Conservation (phyloP, 1,284 basidiomycete genomes). For the Ustilago tritici region DNA sequence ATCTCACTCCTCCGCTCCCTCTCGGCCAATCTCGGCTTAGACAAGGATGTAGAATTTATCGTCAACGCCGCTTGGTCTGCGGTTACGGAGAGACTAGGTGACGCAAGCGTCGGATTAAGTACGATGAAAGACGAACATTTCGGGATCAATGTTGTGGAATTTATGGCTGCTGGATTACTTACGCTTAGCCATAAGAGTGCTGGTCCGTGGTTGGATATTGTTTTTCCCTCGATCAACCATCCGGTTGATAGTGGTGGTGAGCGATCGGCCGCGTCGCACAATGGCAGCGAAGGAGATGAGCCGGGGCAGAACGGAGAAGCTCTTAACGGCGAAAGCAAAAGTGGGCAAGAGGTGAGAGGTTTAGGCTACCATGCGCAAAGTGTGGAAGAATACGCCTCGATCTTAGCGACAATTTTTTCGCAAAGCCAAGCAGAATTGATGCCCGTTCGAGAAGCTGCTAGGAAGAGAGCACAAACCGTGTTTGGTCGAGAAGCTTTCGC, state of each 20-base stretch:
- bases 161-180: conserved; percentile 92
- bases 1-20: conserved; percentile 77
- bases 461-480: conserved; percentile 67
- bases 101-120: conserved; percentile 85
- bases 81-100: conserved; percentile 78
- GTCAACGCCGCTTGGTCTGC: conserved; percentile 84
- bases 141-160: conserved; percentile 97
- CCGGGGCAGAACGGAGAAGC: no score
- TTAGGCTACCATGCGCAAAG: conserved; percentile 73
- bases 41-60: conserved; percentile 79
- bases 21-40: conserved; percentile 76
- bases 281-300: no score
- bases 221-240: conserved; percentile 72
- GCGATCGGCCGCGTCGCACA: no score
- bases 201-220: conserved; percentile 90
- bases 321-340: no score
- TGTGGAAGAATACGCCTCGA: conserved; percentile 78
- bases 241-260: background rate
- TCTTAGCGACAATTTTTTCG: conserved; percentile 79
- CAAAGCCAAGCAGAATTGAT: conserved; percentile 71
- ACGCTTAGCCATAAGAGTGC: conserved; percentile 93
- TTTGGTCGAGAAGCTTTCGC: conserved; percentile 52
- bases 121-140: conserved; percentile 99
- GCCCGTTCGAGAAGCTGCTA: conserved; percentile 70
- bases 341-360: background rate